phyloP scores from a whole-genome alignment of 306 rosid species.

The Malus sieversii region DNA sequence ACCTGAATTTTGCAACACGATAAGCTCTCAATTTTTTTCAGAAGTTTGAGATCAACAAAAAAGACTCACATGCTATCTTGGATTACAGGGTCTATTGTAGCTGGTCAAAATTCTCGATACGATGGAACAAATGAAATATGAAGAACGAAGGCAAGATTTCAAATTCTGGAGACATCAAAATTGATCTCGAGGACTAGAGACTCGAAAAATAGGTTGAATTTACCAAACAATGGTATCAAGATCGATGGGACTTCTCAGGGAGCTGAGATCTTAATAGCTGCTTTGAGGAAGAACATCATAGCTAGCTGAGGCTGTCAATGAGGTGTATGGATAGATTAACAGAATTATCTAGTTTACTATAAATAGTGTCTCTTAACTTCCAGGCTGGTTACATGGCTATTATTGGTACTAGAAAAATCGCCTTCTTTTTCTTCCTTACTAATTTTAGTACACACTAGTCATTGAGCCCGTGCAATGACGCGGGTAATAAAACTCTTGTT shows the following conservation, averaged over 20 bases:
- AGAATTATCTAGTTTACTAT: slow-evolving; percentile 21
- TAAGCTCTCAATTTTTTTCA: background rate
- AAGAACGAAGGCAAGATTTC: background rate
- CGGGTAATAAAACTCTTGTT: no score
- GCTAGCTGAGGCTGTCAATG: slow-evolving; percentile 19
- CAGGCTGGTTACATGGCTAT: slow-evolving; percentile 10
- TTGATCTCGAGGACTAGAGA: background rate
- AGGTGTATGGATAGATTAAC: slow-evolving; percentile 17
- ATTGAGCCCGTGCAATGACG: no score
- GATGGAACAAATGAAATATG: background rate
- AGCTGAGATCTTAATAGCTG: slow-evolving; percentile 12
- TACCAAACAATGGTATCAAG: background rate
- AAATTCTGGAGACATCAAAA: background rate
- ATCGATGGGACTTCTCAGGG: background rate
- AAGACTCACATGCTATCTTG: slow-evolving; percentile 3
- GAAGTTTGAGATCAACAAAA: background rate
- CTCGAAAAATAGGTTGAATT: no score
- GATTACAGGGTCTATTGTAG: background rate
- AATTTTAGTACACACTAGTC: slow-evolving; percentile 1
- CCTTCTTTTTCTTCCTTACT: slow-evolving; percentile 6
- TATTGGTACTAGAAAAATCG: slow-evolving; percentile 4
- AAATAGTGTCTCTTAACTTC: slow-evolving; percentile 20
- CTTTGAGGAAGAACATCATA: slow-evolving; percentile 12
- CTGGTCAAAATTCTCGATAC: background rate
- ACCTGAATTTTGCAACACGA: background rate